Conservation (phyloP, 495 filamentous ascomycete species). For the Xylaria telfairii region DNA sequence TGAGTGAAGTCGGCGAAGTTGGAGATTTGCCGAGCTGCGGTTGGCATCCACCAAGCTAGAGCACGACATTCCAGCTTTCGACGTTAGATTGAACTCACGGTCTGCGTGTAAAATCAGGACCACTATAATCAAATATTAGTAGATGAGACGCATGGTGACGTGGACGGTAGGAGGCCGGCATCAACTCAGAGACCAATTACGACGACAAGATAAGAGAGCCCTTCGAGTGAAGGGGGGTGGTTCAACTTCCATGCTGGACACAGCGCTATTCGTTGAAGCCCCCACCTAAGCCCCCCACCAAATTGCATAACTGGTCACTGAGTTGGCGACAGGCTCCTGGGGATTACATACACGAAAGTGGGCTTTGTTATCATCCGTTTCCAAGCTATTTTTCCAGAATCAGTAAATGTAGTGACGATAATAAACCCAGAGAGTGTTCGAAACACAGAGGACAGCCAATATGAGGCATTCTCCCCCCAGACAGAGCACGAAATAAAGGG, state of each 20-base stretch:
- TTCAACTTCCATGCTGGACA: too few species aligned
- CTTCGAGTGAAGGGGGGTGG: neutral
- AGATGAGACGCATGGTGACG: neutral
- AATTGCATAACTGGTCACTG: neutral
- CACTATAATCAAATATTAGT: slow-evolving; percentile 37
- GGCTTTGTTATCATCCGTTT: slow-evolving; percentile 90
- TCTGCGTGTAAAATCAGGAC: slow-evolving; percentile 86
- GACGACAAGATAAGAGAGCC: neutral
- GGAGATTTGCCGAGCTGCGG: neutral
- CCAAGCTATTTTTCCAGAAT: slow-evolving; percentile 59
- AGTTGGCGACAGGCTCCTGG: neutral
- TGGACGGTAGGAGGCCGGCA: neutral
- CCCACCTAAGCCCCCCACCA: neutral
- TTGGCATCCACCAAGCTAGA: neutral
- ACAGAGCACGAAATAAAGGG: neutral
- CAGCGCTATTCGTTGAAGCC: neutral
- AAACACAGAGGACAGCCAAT: neutral
- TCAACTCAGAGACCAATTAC: neutral
- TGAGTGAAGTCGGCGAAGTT: neutral
- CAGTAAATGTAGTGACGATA: neutral
- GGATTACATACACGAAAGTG: slow-evolving; percentile 56
- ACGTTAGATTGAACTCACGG: slow-evolving; percentile 44
- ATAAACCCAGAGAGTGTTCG: neutral
- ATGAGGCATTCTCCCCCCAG: neutral
- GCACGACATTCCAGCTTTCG: neutral